Evolutionary conservation across 2,329 filamentous ascomycete genomes (phyloP), one percentile per base, ranked within the genome.

Genomic region (Aureobasidium zeae): DNA sequence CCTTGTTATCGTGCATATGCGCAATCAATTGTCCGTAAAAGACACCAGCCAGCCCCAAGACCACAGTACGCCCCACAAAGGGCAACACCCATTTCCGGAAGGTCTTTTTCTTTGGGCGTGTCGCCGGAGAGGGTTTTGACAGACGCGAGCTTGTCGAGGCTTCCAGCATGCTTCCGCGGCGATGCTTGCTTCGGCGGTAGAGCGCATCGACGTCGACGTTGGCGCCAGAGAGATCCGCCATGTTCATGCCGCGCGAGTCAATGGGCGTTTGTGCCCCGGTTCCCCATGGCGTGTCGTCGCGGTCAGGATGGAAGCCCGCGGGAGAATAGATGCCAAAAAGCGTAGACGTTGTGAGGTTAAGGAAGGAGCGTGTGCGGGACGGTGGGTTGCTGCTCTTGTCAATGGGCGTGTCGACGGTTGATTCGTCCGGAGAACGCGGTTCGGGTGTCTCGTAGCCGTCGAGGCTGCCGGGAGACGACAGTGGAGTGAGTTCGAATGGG

Each of bases 311-410:
- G 32, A 74, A 74, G 22, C 73, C 72, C 1, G 76, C 76, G 5
- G 78, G 79, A 9, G 79, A 80, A 68, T 94, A 98, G 56, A 98
- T 98, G 44, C 91, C 89, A 53, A 83, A 84, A 4, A 98, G 74
- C 0, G 91, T 94, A 2, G 86, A 88, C 8, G 84, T 81, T 3
- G 86, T 94, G 48, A 98, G 73, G 59, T 95, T 94, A 57, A 87
- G 69, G 46, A 86, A 76, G 8, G 86, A 94, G 51, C 82, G 78
- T 17, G 81, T 83, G 47, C 85, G 78, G 57, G 75, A 53, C 31
- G 59, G 58, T 2, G 81, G 51, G 77, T 69, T 24, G 22, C 35
- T 43, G 15, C 45, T 47, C 15, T 53, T 55, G 20, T 57, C 52
- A 13, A 37, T 34, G n/a, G n/a, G n/a, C n/a, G n/a, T n/a, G n/a